These are phyloP conservation scores for Cronartium ribicola DNA, from an alignment of 1,284 basidiomycete species.

Conservation along the genomic window DNA sequence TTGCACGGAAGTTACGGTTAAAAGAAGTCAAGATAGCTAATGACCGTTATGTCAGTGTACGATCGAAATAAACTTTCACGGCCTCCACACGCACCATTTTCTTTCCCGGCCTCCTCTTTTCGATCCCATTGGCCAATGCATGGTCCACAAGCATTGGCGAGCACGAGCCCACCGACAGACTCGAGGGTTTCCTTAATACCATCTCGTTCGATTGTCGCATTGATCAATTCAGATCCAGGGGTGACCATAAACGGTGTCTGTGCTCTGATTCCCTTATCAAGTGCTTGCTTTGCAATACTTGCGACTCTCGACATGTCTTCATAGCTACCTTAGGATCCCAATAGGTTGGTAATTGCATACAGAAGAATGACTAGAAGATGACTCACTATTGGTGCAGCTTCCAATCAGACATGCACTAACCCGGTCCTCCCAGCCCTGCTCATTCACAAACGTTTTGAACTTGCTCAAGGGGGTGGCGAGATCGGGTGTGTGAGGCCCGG, in stretches of 20 bases:
- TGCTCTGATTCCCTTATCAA: constrained; percentile 70
- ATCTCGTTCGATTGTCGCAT: constrained; percentile 95
- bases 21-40: constrained; percentile 92
- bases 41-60: background rate
- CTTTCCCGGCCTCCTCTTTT: constrained; percentile 78
- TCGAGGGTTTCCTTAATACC: constrained; percentile 73
- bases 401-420: constrained; percentile 89
- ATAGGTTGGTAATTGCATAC: background rate
- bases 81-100: constrained; percentile 68
- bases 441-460: constrained; percentile 73
- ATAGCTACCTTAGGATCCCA: constrained; percentile 49
- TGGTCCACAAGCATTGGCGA: constrained; percentile 97
- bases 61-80: background rate
- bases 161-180: constrained; percentile 80
- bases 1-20: constrained; percentile 95
- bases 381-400: constrained; percentile 78
- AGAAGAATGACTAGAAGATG: background rate
- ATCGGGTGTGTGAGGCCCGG: constrained; percentile 98
- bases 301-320: constrained; percentile 71
- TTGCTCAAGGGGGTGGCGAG: constrained; percentile 90
- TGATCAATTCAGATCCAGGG: constrained; percentile 93
- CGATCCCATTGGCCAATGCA: constrained; percentile 99
- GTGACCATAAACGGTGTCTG: constrained; percentile 95
- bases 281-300: constrained; percentile 84
- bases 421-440: constrained; percentile 86